Base-by-base conservation (phyloP, 2,329 filamentous ascomycete species). In the Colletotrichum graminicola region DNA sequence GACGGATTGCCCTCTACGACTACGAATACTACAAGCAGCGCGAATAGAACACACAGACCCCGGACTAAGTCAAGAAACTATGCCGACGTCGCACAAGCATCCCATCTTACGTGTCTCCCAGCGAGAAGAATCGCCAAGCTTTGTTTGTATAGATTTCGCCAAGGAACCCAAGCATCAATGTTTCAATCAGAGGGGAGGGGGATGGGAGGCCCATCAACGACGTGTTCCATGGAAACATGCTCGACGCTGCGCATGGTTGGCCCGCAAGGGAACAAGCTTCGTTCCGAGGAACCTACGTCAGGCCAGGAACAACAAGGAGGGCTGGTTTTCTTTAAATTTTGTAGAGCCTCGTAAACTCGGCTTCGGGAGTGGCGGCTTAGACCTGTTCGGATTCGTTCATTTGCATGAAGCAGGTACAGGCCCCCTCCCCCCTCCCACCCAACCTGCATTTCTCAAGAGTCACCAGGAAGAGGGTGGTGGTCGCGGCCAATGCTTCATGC, bases 1-100 rank as follows among this genome's bases (percentile, higher is more conserved):
- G 26, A 12, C 57, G 43, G 21, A 47, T 29, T 43, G 52, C 23
- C 23, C 5, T 29, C 29, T 29, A 43, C 6, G 21, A 3, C 21
- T 43, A 18, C 41, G 49, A 45, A 43, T 63, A 3, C 36, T 56
- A 43, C 11, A 29, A n/a, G 21, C 11, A 47, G 16, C 43, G 59
- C 57, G 57, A 59, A 47, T 41, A 41, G 55, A 55, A 56, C 69
- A 59, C 69, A 71, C 69, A 64, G 69, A 71, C 65, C 59, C 47
- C 69, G 69, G 69, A 39, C 59, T 59, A 39, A 55, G 34, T 55
- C 59, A 62, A 41, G 69, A 61, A 71, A 71, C 69, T 39, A 60
- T 68, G 69, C 69, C 69, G 69, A 61, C 65, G 69, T 71, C 69
- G 65, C 69, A 71, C 54, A 61, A 68, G 43, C 69, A 71, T 68